Evolutionary conservation across 768 basidiomycete genomes (phyloP).

Genomic region (Paxillus involutus): DNA sequence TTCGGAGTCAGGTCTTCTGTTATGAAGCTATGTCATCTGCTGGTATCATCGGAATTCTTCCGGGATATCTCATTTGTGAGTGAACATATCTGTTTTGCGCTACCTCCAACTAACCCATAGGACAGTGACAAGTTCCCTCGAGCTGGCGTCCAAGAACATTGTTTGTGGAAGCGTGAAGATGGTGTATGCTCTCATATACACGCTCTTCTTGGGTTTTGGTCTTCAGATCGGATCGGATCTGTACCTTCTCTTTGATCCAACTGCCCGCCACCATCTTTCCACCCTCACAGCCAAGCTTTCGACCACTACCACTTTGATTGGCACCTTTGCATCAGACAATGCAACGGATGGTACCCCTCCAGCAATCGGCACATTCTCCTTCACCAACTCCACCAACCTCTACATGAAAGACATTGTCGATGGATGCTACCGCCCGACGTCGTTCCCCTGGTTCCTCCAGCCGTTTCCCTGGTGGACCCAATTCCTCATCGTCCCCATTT

Average conservation of each 20-base stretch:
- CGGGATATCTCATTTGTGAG: conserved; percentile 83
- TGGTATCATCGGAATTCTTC: conserved; percentile 84
- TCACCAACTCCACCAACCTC: conserved; percentile 52
- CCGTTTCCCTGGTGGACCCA: conserved; percentile 78
- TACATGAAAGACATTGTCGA: conserved; percentile 48
- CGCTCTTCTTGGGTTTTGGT: conserved; percentile 81
- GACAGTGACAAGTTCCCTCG: conserved; percentile 77
- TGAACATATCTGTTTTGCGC: conserved; percentile 4
- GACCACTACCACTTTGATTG: conserved; percentile 53
- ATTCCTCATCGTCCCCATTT: conserved; percentile 74
- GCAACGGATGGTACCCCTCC: conserved; percentile 43
- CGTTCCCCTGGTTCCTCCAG: conserved; percentile 76
- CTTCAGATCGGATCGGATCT: conserved; percentile 83
- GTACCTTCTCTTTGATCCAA: conserved; percentile 67
- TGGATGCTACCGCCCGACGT: conserved; percentile 71
- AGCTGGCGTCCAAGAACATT: conserved; percentile 84
- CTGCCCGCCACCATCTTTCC: conserved; percentile 51
- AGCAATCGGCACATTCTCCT: conserved; percentile 63
- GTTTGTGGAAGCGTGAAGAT: conserved; percentile 83
- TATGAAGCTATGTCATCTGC: conserved; percentile 90
- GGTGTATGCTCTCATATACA: conserved; percentile 88
- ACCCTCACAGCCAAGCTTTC: conserved; percentile 52
- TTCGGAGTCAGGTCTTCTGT: conserved; percentile 77
- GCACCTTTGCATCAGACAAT: conserved; percentile 66
- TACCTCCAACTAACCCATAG: conserved; percentile 6